Evolutionary conservation across 768 basidiomycete species (phyloP).

Genomic region (Mycena metata): DNA sequence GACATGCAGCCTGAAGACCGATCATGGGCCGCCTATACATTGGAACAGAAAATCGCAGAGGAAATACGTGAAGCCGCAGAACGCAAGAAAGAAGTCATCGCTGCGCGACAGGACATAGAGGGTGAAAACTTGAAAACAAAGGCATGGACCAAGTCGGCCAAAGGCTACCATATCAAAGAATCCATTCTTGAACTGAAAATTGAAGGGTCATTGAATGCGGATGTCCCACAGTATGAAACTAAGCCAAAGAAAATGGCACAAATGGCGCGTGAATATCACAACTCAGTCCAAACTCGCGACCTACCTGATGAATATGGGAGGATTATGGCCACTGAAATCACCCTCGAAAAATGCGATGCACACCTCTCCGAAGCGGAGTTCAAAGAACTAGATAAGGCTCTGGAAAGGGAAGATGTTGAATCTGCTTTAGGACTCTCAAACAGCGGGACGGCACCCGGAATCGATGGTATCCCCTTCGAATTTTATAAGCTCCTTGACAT

Average conservation of each 20-base stretch:
- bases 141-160: background rate
- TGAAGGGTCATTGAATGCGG: background rate
- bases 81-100: background rate
- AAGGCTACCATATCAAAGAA: background rate
- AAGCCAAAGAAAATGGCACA: constrained; percentile 4
- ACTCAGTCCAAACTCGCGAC: too few relatives aligned
- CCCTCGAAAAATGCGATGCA: constrained; percentile 8
- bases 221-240: background rate
- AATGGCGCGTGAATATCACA: constrained; percentile 21
- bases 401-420: background rate
- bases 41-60: background rate
- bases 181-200: background rate
- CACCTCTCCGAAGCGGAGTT: background rate
- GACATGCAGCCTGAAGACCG: too few relatives aligned
- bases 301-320: constrained; percentile 16
- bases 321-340: constrained; percentile 6
- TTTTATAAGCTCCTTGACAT: background rate
- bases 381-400: too few relatives aligned
- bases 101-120: background rate
- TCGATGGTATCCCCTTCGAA: background rate
- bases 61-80: background rate
- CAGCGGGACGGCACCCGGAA: background rate
- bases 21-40: too few relatives aligned
- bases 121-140: background rate
- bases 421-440: background rate